phyloP scores from a whole-genome alignment of 2,329 filamentous ascomycete species.

The Lecanicillium sp. region DNA sequence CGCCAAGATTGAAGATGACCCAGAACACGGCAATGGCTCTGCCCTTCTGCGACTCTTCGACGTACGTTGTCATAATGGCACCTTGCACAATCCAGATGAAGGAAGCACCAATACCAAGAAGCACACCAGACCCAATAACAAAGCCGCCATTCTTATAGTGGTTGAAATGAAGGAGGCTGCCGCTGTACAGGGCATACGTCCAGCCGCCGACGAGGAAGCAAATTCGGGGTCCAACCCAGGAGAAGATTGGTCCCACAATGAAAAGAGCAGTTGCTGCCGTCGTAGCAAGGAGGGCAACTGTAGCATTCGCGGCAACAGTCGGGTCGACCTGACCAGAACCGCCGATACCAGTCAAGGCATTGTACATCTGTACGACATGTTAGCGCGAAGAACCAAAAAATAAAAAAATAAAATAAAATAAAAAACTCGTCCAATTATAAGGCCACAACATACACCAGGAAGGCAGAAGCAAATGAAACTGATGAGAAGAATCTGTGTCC shows the following conservation, averaged over 20 bases:
- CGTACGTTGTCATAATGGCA: conserved; percentile 39
- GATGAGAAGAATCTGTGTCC: conserved; percentile 39
- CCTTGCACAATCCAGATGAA: conserved; percentile 39
- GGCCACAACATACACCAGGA: conserved; percentile 27
- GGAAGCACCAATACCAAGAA: conserved; percentile 35
- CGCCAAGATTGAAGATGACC: conserved; percentile 37
- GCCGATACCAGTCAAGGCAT: conserved; percentile 35
- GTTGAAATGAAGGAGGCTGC: conserved; percentile 34
- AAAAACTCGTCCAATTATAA: no score
- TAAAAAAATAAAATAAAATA: no score
- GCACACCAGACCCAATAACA: conserved; percentile 33
- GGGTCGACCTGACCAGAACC: conserved; percentile 36
- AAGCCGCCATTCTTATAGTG: conserved; percentile 29
- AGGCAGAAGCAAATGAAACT: conserved; percentile 41
- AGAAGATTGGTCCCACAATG: conserved; percentile 34
- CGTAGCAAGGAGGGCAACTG: conserved; percentile 32
- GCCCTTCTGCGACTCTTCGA: conserved; percentile 31
- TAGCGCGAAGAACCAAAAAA: no score
- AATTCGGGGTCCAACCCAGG: conserved; percentile 30
- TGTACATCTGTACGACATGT: conserved; percentile 31
- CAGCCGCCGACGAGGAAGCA: conserved; percentile 35
- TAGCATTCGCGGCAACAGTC: conserved; percentile 36
- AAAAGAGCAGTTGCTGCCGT: conserved; percentile 34
- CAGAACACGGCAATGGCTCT: conserved; percentile 34
- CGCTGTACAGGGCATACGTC: conserved; percentile 37